Conservation (phyloP, 2,329 filamentous ascomycete species). For the Neonectria sp. region DNA sequence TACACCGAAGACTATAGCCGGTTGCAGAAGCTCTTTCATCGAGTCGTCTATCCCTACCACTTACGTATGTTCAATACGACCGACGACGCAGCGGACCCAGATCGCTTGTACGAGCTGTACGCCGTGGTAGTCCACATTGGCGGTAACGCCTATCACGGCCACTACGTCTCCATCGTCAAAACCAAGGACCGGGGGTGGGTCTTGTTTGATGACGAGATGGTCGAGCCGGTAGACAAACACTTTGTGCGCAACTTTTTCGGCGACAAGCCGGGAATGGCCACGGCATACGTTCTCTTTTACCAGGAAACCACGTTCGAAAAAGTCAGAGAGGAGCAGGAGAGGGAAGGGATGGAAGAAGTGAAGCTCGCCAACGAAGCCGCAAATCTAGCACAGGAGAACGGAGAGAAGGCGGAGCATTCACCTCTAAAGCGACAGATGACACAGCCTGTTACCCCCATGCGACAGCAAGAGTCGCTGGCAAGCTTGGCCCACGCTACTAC, state of each 20-base stretch:
- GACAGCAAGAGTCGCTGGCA: slow-evolving; percentile 68
- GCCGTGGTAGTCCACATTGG: slow-evolving; percentile 98
- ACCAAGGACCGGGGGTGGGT: slow-evolving; percentile 97
- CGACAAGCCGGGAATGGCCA: slow-evolving; percentile 90
- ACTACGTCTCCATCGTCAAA: slow-evolving; percentile 98
- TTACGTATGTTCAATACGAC: slow-evolving; percentile 98
- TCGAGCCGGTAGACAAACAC: slow-evolving; percentile 96
- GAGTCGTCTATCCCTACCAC: slow-evolving; percentile 97
- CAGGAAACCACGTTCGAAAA: slow-evolving; percentile 86
- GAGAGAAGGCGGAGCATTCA: slow-evolving; percentile 60
- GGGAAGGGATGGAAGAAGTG: slow-evolving; percentile 78
- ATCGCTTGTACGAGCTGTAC: slow-evolving; percentile 95
- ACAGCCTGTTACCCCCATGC: slow-evolving; percentile 61
- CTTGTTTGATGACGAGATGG: slow-evolving; percentile 97
- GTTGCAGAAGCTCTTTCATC: slow-evolving; percentile 95
- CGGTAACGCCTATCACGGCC: slow-evolving; percentile 95
- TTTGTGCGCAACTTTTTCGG: slow-evolving; percentile 98
- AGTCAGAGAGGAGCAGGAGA: slow-evolving; percentile 84
- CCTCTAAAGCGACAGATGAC: slow-evolving; percentile 67
- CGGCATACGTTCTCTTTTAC: slow-evolving; percentile 97
- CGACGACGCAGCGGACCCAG: slow-evolving; percentile 93
- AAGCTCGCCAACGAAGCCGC: slow-evolving; percentile 70
- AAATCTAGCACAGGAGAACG: slow-evolving; percentile 66
- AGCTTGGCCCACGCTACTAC: slow-evolving; percentile 78
- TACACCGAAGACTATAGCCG: slow-evolving; percentile 96